These are phyloP conservation scores for Crithidia acanthocephali DNA, from an alignment of 208 protist genomes.

Conservation along the genomic window DNA sequence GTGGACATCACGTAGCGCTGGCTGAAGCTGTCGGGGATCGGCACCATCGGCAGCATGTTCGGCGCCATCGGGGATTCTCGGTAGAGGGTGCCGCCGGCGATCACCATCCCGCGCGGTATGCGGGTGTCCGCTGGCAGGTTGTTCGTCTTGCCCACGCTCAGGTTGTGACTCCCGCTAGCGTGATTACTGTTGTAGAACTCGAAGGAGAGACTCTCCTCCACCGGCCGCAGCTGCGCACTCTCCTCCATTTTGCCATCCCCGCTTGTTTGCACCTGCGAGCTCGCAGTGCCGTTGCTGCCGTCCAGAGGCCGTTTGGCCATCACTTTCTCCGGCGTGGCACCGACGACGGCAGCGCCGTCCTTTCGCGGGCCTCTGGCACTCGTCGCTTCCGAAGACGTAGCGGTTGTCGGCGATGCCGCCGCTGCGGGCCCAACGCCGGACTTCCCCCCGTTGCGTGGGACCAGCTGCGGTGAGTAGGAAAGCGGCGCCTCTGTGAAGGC, in stretches of 20 bases:
- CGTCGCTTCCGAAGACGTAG: neutral
- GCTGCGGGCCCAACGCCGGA: neutral
- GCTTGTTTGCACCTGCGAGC: neutral
- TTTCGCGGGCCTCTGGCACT: neutral
- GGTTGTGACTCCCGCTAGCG: neutral
- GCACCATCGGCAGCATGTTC: conserved; percentile 13
- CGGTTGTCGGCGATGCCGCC: neutral
- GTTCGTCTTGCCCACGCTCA: neutral
- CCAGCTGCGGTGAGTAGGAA: neutral
- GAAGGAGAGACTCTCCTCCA: conserved; percentile 13
- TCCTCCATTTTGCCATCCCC: neutral
- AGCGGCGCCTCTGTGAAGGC: conserved; percentile 3
- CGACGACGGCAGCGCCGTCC: neutral
- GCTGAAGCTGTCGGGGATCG: conserved; percentile 10
- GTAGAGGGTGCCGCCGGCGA: neutral
- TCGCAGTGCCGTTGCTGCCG: neutral
- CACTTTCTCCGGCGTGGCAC: conserved; percentile 5
- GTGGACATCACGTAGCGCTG: conserved; percentile 2
- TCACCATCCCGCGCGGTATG: neutral
- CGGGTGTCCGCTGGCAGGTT: neutral
- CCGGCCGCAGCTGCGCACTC: neutral
- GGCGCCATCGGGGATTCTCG: conserved; percentile 17
- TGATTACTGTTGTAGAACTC: conserved; percentile 11
- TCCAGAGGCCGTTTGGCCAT: neutral
- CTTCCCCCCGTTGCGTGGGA: neutral